Evolutionary conservation across 495 filamentous ascomycete species (phyloP).

Genomic region (Xylaria venustula): DNA sequence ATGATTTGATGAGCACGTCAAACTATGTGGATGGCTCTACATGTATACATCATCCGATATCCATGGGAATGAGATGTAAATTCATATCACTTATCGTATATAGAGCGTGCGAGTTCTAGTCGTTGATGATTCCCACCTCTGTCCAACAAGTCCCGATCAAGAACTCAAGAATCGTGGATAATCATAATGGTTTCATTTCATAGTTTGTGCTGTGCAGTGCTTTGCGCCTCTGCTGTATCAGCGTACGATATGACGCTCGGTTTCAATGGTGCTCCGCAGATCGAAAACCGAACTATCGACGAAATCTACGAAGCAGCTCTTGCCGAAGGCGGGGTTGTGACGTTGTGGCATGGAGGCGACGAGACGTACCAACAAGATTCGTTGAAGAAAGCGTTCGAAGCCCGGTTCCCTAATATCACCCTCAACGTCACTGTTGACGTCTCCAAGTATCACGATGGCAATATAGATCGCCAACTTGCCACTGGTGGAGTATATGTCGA

Average conservation of each 20-base stretch:
- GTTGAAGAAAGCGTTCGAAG: constrained; percentile 29
- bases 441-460: constrained; percentile 37
- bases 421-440: constrained; percentile 39
- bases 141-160: not conserved
- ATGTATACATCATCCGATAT: not conserved
- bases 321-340: constrained; percentile 32
- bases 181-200: not conserved
- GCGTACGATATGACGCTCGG: constrained; percentile 16
- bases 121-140: not conserved
- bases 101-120: not conserved
- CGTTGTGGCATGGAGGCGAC: constrained; percentile 33
- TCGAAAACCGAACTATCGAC: constrained; percentile 35
- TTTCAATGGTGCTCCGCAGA: constrained; percentile 3
- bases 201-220: not conserved
- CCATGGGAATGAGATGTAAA: not conserved
- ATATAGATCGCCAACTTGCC: constrained; percentile 31
- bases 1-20: not conserved
- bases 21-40: not conserved
- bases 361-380: constrained; percentile 27
- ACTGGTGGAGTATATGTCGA: constrained; percentile 30
- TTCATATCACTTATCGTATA: not conserved
- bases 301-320: constrained; percentile 35
- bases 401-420: constrained; percentile 33
- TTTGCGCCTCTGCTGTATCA: not conserved
- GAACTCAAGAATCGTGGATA: not conserved